Base-by-base conservation (phyloP, 1,139 yeast species). In the Sugiyamaella neomexicana region DNA sequence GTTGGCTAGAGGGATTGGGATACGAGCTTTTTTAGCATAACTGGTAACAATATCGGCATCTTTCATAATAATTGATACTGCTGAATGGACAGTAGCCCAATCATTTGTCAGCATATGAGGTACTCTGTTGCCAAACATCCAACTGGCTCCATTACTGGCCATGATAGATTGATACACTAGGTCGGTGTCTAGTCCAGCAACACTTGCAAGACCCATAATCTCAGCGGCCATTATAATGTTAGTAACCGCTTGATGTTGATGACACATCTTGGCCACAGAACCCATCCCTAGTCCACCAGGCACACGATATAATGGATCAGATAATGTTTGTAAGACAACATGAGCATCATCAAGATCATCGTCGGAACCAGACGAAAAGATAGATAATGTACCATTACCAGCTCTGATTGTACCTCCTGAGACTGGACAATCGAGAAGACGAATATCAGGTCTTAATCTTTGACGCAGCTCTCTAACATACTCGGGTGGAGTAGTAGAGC, bases 71-170 rank as follows among this genome's bases (percentile, higher is more conserved):
- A 54, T 54, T n/a, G 47, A 38, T 15, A 54, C 31, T 15, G 56
- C 56, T 25, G 56, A 54, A 34, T 54, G 56, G 17, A 54, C 56
- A 20, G 54, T 54, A 5, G 49, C 54, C 44, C 50, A 54, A 36
- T 50, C 56, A 37, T 50, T 54, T 13, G 32, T 32, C 39, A 54
- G 52, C 56, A 54, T 54, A 27, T 54, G 56, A 27, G 56, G 56
- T 5, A 54, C 56, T 37, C 56, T 43, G 42, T 54, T 54, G 20
- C 52, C 56, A 54, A 54, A 54, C 56, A 54, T 54, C 56, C 56
- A 54, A 34, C 44, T 54, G n/a, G 53, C 41, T 12, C 54, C 56
- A 37, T 52, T 10, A 23, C 54, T 46, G 12, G 40, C 20, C 42
- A 46, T 43, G 13, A 54, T 40, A 7, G 51, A 36, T 16, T 54